Conservation (phyloP, 331 rosid species). For the Dryas integrifolia region DNA sequence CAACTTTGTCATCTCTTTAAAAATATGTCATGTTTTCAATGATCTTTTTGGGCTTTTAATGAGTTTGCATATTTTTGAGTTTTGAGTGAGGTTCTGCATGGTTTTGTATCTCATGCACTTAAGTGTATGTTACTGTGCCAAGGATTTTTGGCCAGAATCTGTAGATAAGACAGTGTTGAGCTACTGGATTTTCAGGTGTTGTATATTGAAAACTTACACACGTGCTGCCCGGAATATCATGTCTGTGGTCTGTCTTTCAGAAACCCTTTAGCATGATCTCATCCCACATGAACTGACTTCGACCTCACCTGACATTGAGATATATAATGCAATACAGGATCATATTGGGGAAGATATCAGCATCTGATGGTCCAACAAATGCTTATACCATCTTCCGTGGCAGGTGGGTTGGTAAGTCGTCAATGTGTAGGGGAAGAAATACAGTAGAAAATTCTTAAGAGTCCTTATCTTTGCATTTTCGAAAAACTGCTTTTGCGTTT, state of each 20-base stretch:
- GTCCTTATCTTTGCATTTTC: constrained; percentile 39
- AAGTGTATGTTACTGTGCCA: background rate
- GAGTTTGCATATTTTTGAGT: background rate
- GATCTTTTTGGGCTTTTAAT: background rate
- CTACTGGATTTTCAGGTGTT: constrained; percentile 27
- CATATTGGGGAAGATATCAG: constrained; percentile 82
- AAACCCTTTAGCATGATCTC: constrained; percentile 49
- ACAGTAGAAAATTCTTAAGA: constrained; percentile 27
- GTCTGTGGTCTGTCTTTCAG: constrained; percentile 36
- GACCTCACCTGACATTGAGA: constrained; percentile 65
- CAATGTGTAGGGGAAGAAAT: constrained; percentile 34
- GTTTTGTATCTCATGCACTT: background rate
- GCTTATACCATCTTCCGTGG: constrained; percentile 80
- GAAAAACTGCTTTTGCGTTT: constrained; percentile 15
- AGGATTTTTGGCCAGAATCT: constrained; percentile 12
- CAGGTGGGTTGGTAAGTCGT: constrained; percentile 95
- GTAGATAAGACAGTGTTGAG: constrained; percentile 16
- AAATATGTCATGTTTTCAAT: background rate
- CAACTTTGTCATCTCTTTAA: background rate
- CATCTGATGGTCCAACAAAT: constrained; percentile 83
- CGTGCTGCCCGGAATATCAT: constrained; percentile 37
- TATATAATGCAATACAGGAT: constrained; percentile 89
- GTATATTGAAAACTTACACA: constrained; percentile 33
- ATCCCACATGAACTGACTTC: constrained; percentile 47
- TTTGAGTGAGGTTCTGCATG: background rate